Evolutionary conservation across 2,329 filamentous ascomycete species (phyloP).

Genomic region (Alternaria triticina): DNA sequence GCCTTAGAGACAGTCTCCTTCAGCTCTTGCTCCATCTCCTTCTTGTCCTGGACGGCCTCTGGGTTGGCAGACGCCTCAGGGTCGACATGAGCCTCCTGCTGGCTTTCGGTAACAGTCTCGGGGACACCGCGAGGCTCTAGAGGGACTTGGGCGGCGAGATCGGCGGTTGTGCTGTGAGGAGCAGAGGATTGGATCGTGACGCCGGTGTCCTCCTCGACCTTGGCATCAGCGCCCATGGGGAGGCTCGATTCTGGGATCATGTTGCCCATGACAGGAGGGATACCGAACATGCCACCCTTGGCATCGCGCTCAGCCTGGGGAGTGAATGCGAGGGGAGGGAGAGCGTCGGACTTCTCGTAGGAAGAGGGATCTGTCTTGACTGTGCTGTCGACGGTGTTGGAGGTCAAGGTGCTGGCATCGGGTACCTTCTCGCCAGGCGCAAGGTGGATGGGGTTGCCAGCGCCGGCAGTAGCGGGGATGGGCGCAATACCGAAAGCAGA

Average conservation of each 20-base stretch:
- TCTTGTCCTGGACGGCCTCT: slow-evolving; percentile 74
- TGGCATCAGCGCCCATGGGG: slow-evolving; percentile 64
- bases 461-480: slow-evolving; percentile 63
- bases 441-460: slow-evolving; percentile 80
- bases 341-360: slow-evolving; percentile 79
- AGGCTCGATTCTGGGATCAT: slow-evolving; percentile 85
- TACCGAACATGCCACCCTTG: slow-evolving; percentile 53
- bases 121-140: slow-evolving; percentile 56
- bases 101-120: slow-evolving; percentile 73
- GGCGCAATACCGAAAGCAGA: slow-evolving; percentile 63
- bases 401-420: slow-evolving; percentile 65
- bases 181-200: slow-evolving; percentile 52
- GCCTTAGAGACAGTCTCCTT: slow-evolving; percentile 68
- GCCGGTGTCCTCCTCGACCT: slow-evolving; percentile 47
- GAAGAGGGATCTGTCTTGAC: slow-evolving; percentile 73
- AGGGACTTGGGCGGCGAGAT: slow-evolving; percentile 55
- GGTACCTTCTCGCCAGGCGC: slow-evolving; percentile 83
- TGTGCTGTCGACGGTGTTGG: slow-evolving; percentile 71
- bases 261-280: slow-evolving; percentile 61
- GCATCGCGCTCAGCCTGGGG: slow-evolving; percentile 52
- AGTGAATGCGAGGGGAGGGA: slow-evolving; percentile 54
- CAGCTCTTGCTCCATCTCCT: slow-evolving; percentile 72
- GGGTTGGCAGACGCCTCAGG: slow-evolving; percentile 73
- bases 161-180: slow-evolving; percentile 54
- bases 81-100: slow-evolving; percentile 66